Base-by-base conservation (phyloP, 2,329 filamentous ascomycete species). In the Sclerotinia subarctica region DNA sequence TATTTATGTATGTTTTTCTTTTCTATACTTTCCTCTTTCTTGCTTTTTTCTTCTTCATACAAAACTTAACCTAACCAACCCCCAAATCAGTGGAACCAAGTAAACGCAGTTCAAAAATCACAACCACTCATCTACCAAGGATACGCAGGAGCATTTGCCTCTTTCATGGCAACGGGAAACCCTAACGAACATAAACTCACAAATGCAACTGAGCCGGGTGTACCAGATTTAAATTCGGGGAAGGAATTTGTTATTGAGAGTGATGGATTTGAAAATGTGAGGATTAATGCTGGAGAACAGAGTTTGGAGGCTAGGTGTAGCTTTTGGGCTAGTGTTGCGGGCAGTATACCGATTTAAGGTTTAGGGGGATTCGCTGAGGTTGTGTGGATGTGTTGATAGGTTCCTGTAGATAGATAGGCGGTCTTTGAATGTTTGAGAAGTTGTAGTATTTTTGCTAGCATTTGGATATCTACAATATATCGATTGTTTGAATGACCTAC, bases 121-220 rank as follows among this genome's bases (percentile, higher is more conserved):
- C 81, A 88, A 69, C 80, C 82, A 0, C 70, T 84, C 0, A 84
- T 84, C 7, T 89, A 89, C 69, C 70, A 83, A 24, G 86, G 84
- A 15, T 89, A 83, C 69, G 76, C 82, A 1, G 86, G 87, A 5
- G 85, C 86, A 0, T 83, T 89, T 73, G 86, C 84, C 0, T 85
- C 83, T 32, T 89, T 88, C 75, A 83, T 88, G 68, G 81, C 85
- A 74, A 86, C 84, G 0, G 85, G 85, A 0, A 81, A 88, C 74
- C 85, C 86, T 0, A 88, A 88, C 72, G 77, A 80, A 17, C 79
- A 84, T 68, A 88, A 88, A 69, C 70, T 88, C 47, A 87, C 85
- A 0, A 78, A 80, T 65, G 69, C 69, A 1, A 78, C 77, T 38
- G 74, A 81, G 58, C 76, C 77, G 21, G 82, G 78, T 1, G 81